phyloP scores from a whole-genome alignment of 768 basidiomycete genomes.

The Lentinula detonsa region DNA sequence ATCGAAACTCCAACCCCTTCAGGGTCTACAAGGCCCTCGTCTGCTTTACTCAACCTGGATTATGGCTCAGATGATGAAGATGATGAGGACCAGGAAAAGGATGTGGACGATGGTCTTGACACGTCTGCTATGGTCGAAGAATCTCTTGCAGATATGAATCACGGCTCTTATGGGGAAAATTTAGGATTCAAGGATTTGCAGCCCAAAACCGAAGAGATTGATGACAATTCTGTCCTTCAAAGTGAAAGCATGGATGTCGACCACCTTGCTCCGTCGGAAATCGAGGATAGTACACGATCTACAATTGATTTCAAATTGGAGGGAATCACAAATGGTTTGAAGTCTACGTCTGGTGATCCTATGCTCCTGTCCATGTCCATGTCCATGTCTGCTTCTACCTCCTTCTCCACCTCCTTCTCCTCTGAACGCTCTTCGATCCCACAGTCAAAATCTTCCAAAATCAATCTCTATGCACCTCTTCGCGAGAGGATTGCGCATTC shows the following conservation, averaged over 20 bases:
- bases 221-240: conserved; percentile 42
- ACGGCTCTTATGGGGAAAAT: conserved; percentile 24
- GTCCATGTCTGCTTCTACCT: conserved; percentile 27
- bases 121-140: conserved; percentile 50
- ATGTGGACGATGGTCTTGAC: conserved; percentile 57
- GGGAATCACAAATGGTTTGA: conserved; percentile 32
- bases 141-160: conserved; percentile 42
- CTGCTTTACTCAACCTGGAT: conserved; percentile 34
- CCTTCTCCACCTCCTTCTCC: conserved; percentile 36
- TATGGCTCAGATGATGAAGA: conserved; percentile 65
- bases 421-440: conserved; percentile 25
- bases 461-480: conserved; percentile 46
- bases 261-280: conserved; percentile 12
- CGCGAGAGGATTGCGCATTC: conserved; percentile 61
- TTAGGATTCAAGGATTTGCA: conserved; percentile 20
- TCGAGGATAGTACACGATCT: conserved; percentile 17
- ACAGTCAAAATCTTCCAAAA: conserved; percentile 34
- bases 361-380: conserved; percentile 22
- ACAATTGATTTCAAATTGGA: conserved; percentile 5
- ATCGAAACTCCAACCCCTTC: conserved; percentile 1
- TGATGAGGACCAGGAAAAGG: conserved; percentile 49
- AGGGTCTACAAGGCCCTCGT: conserved; percentile 6
- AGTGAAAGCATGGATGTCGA: conserved; percentile 22
- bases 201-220: conserved; percentile 44
- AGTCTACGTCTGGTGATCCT: conserved; percentile 52